These are phyloP conservation scores for Thecaphora thlaspeos DNA, from an alignment of 1,284 basidiomycete species.

Conservation along the genomic window DNA sequence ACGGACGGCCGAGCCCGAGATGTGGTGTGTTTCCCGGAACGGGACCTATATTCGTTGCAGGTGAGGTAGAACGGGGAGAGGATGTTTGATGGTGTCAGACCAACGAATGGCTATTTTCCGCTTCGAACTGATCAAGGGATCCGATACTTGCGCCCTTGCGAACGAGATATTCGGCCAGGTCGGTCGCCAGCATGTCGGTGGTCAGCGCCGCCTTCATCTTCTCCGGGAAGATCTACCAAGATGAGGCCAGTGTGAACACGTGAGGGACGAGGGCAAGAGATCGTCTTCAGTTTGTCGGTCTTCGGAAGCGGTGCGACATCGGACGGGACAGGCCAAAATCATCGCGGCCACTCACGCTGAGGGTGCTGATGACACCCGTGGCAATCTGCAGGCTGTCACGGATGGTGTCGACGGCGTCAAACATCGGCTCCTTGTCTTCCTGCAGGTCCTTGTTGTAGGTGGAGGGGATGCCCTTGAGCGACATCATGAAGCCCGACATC, in stretches of 20 bases:
- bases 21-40: constrained; percentile 97
- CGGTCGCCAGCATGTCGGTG: constrained; percentile 95
- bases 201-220: constrained; percentile 89
- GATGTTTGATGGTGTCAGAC: no score
- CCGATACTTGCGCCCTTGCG: constrained; percentile 79
- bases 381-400: constrained; percentile 87
- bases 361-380: constrained; percentile 87
- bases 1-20: constrained; percentile 92
- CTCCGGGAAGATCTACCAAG: constrained; percentile 72
- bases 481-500: constrained; percentile 98
- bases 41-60: constrained; percentile 62
- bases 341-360: constrained; percentile 61
- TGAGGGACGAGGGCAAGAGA: no score
- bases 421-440: constrained; percentile 96
- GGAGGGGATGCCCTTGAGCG: constrained; percentile 91
- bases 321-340: no score
- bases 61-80: background rate
- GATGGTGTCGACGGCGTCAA: constrained; percentile 87
- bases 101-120: no score
- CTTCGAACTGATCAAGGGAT: background rate
- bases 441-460: constrained; percentile 99
- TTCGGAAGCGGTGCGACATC: no score
- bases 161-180: constrained; percentile 95
- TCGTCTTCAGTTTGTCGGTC: no score
- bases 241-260: no score